Conservation (phyloP, 2,329 filamentous ascomycete species). For the Cordyceps militaris region DNA sequence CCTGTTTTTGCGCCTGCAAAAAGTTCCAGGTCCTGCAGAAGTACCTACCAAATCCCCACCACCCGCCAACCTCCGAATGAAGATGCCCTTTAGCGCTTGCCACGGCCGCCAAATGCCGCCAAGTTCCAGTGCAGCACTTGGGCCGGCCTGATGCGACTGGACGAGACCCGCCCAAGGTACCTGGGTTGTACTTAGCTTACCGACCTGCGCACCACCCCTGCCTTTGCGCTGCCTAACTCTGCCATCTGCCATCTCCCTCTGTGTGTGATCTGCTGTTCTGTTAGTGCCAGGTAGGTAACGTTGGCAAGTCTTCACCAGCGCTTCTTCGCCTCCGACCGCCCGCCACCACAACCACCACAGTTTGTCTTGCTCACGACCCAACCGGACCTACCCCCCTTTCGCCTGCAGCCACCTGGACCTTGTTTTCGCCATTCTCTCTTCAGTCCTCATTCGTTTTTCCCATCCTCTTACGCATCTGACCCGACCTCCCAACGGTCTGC, state of each 20-base stretch:
- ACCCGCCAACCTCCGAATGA: background rate
- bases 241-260: background rate
- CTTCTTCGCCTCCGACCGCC: constrained; percentile 2
- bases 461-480: background rate
- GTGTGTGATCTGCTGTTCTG: no score
- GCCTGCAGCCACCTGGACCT: background rate
- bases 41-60: background rate
- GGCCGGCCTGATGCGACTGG: background rate
- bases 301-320: background rate
- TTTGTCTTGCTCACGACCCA: constrained; percentile 1
- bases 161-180: background rate
- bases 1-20: background rate
- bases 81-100: no score
- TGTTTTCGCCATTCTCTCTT: background rate
- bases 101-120: background rate
- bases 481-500: background rate
- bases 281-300: background rate
- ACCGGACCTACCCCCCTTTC: background rate
- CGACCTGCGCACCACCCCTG: background rate
- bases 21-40: background rate
- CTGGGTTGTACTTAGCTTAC: background rate
- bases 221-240: background rate
- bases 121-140: background rate
- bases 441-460: background rate
- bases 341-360: constrained; percentile 1